Evolutionary conservation across 768 basidiomycete species (phyloP).

Genomic region (Amanita subjunquillea): DNA sequence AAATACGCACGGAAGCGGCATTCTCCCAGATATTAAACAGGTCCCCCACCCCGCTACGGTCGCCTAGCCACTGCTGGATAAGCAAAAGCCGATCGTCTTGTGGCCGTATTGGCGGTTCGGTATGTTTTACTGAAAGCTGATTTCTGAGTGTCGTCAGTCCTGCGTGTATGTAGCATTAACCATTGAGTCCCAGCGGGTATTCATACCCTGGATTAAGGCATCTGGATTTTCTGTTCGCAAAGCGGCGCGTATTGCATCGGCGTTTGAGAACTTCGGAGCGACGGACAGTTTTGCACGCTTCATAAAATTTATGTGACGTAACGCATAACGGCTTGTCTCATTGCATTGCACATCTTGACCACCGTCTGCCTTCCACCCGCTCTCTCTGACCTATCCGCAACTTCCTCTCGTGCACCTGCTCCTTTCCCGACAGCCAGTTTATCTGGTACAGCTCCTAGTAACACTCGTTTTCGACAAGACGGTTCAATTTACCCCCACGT

Average conservation of each 20-base stretch:
- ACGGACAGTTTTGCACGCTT: neutral
- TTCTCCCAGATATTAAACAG: constrained; percentile 56
- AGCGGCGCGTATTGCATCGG: constrained; percentile 22
- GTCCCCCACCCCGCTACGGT: constrained; percentile 44
- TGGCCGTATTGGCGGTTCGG: constrained; percentile 36
- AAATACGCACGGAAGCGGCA: constrained; percentile 33
- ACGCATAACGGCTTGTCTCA: no score
- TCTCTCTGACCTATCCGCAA: no score
- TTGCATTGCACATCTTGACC: no score
- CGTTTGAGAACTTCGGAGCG: constrained; percentile 13
- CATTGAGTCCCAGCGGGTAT: neutral
- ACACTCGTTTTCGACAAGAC: no score
- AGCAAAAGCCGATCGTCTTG: constrained; percentile 54
- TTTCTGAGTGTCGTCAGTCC: constrained; percentile 35
- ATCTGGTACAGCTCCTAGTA: no score
- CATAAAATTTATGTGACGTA: no score
- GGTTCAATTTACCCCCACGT: no score
- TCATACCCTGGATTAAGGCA: constrained; percentile 19
- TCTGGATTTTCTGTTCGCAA: constrained; percentile 23
- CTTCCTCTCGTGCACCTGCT: no score
- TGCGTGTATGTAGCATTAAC: neutral
- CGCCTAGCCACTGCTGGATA: constrained; percentile 52
- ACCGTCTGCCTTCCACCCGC: no score
- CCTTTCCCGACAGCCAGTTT: no score
- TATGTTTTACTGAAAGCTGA: constrained; percentile 42